Base-by-base conservation (phyloP, 2,329 filamentous ascomycete species). In the Phyllosticta paracitricarpa region DNA sequence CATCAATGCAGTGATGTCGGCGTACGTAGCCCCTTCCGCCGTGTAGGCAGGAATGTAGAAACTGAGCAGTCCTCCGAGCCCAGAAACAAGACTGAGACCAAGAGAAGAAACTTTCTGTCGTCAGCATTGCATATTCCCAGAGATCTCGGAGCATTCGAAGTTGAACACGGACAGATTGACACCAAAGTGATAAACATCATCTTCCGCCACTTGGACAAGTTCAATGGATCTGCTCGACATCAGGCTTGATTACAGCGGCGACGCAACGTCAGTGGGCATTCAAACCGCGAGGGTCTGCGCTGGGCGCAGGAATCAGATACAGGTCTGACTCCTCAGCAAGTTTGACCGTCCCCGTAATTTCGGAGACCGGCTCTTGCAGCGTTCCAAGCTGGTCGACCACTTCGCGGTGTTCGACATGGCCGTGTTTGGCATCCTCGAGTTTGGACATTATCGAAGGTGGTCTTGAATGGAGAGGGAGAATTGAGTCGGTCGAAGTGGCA, bases 21-120 rank as follows among this genome's bases (percentile, higher is more conserved):
- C 70, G 26, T 75, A 74, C 2, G 66, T 67, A 25, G 75, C 73
- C 6, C 75, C 75, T 4, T 63, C 67, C 1, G 69, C 70, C 2
- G 66, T 63, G 62, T 77, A 78, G 1, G 66, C 66, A 6, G 74
- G 74, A 8, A 78, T 75, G 62, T 77, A 77, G 59, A 76, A 77
- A 6, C 66, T 68, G 4, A 78, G 65, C 1, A 78, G 68, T 2
- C 75, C 76, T 17, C 76, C 75, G 35, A 78, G 76, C 0, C 75
- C 76, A 12, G 73, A 74, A 0, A 77, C 73, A 8, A 77, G 66
- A 1, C 71, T 67, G 12, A 78, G 66, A 10, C 74, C 73, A 3
- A 77, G 60, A 14, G 69, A 71, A 4, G 76, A 76, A 64, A 78
- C 75, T 77, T 17, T 28, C 5, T 9, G 35, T 22, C 19, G 26